These are phyloP conservation scores for Dactylella cylindrospora DNA, from an alignment of 2,329 filamentous ascomycete genomes.

Conservation along the genomic window DNA sequence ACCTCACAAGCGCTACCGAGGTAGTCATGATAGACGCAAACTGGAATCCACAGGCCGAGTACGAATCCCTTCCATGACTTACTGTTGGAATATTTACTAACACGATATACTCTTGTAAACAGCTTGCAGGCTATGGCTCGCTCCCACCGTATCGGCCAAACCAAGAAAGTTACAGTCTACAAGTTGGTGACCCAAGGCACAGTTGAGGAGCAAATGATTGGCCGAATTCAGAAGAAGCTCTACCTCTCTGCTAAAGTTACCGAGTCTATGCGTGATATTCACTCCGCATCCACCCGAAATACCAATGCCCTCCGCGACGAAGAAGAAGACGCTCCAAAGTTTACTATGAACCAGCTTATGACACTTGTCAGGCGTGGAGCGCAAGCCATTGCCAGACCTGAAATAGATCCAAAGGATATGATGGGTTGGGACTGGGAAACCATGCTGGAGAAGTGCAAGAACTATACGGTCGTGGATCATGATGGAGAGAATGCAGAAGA, in stretches of 20 bases:
- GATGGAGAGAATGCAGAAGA: constrained; percentile 50
- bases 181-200: constrained; percentile 62
- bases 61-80: background rate
- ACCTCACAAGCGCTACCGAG: constrained; percentile 59
- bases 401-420: constrained; percentile 61
- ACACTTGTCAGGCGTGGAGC: constrained; percentile 60
- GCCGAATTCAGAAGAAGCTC: constrained; percentile 63
- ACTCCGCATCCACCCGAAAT: constrained; percentile 50
- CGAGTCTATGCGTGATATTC: constrained; percentile 61
- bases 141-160: constrained; percentile 61
- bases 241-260: constrained; percentile 64
- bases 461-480: constrained; percentile 55
- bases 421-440: constrained; percentile 61
- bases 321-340: constrained; percentile 58
- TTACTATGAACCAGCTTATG: constrained; percentile 59
- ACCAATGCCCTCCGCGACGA: constrained; percentile 30
- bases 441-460: constrained; percentile 59
- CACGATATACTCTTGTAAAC: constrained; percentile 57
- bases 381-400: constrained; percentile 58
- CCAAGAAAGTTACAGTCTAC: constrained; percentile 59
- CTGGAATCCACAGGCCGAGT: constrained; percentile 49
- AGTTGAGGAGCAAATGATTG: constrained; percentile 62
- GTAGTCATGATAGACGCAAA: constrained; percentile 60
- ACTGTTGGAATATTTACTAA: constrained; percentile 55
- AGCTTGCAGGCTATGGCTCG: constrained; percentile 59